Evolutionary conservation across 768 basidiomycete species (phyloP), one percentile per base, ranked within the genome.

Genomic region (Boletus subcaerulescens): DNA sequence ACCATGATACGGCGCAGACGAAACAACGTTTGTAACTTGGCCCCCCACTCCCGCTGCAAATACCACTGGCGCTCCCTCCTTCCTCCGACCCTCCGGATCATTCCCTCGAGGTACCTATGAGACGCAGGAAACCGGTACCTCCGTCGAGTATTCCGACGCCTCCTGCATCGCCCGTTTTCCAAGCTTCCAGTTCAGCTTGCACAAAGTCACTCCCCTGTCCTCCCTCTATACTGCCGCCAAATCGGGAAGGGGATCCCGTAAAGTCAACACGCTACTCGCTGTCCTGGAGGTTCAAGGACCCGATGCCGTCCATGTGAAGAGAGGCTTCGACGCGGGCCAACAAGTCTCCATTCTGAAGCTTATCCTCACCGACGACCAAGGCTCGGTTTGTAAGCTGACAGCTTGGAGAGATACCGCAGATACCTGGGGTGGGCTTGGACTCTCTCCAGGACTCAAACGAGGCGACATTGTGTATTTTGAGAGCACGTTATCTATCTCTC

Each of bases 331-430:
- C 50, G 83, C 85, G 5, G 91, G 89, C 9, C 83, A 81, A 53
- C 81, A 87, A 55, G 80, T 90, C 1, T 80, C 79, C 0, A 65
- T 92, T 41, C 69, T 92, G 29, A 87, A 83, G 63, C 73, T 91
- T 63, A 81, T 92, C 45, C 68, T 92, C 24, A 86, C 87, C 11
- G 88, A 91, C 61, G 87, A 90, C 50, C 80, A 80, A 29, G 85
- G 86, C 1, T 76, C 71, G 1, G 77, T 91, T 8, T 82, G 82
- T 62, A 89, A 85, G 70, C 67, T 92, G 17, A 87, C 86, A 5
- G 89, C 85, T 13, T 93, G 91, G 91, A 74, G 89, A 51, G 85
- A 91, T 44, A 73, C 80, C 5, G 91, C 91, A 12, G 86, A 91
- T 42, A 68, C 70, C 0, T 91, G 89, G 90, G 87, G 85, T 29